Base-by-base conservation (phyloP, 371 early-diverging fungal genomes). In the Syncephalastrum monosporum region DNA sequence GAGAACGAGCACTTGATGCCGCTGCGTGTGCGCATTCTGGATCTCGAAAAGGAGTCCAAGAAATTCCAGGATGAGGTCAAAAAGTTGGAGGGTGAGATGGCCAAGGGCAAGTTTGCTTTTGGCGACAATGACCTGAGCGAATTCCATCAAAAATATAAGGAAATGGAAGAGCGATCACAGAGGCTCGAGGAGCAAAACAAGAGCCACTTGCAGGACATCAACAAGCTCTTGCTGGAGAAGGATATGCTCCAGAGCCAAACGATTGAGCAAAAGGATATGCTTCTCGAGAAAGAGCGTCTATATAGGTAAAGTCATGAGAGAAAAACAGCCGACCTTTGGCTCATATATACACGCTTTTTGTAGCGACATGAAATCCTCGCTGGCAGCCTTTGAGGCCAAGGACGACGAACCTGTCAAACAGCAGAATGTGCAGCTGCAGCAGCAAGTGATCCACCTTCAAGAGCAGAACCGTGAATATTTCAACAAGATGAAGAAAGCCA, bases 401-500 rank as follows among this genome's bases (percentile, higher is more conserved):
- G 83, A 86, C 44, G 89, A 87, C 53, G 78, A 82, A 21, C 75
- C 82, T 5, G 77, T 86, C 38, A 79, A 82, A 59, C 80, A 81
- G 24, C 82, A 81, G 23, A 65, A 70, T 47, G 83, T 82, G 15
- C 79, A 80, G 29, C 72, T 85, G 53, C 84, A 83, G 53, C 69
- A 74, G 42, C 71, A 76, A 56, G 48, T 75, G 5, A 77, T 77
- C 8, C 74, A 82, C 55, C 61, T 86, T 16, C 84, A 83, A 54
- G 85, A 89, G 59, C 75, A 88, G 21, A 74, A 86, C 42, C 67
- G 76, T 27, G 87, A 87, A 42, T 53, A 75, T 5, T 78, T 77
- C 46, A 29, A 72, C 61, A 82, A 77, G 61, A 63, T 90, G 38
- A 87, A 87, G 62, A 88, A 86, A 58, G 88, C 91, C 13, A 89